Evolutionary conservation across 148 eudicot genomes (phyloP).

Genomic region (Dysphania ambrosioides): DNA sequence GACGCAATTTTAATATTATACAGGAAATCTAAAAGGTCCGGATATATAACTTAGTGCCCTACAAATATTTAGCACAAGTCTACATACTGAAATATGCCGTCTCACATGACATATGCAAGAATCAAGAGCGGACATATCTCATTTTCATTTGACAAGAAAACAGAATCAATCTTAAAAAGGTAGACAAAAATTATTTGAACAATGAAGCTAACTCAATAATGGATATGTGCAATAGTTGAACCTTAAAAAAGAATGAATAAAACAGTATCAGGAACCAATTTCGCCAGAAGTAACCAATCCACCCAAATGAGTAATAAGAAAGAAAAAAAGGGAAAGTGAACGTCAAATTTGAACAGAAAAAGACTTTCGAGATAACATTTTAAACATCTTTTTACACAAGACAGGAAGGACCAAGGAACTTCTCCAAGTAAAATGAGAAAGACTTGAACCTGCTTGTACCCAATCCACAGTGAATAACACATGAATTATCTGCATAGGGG

Average conservation of each 20-base stretch:
- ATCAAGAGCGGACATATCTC: too few relatives aligned
- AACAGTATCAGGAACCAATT: neutral
- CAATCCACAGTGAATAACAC: conserved; percentile 37
- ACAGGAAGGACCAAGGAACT: neutral
- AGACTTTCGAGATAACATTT: neutral
- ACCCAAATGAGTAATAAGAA: neutral
- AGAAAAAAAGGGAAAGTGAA: neutral
- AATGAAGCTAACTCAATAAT: neutral
- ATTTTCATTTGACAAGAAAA: too few relatives aligned
- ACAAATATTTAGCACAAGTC: neutral
- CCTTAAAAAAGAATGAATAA: neutral
- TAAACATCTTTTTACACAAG: neutral
- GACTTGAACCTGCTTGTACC: conserved; percentile 59
- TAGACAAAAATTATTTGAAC: neutral
- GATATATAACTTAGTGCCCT: neutral
- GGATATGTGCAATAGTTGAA: neutral
- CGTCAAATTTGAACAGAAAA: neutral
- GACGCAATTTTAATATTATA: too few relatives aligned
- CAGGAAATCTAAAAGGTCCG: neutral
- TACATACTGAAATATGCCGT: neutral
- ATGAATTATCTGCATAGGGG: conserved; percentile 40
- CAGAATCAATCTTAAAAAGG: neutral
- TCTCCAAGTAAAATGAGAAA: conserved; percentile 5
- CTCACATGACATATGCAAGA: neutral
- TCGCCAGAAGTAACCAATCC: neutral